These are phyloP conservation scores for Solanum chilense DNA, from an alignment of 257 asterid genomes.

Conservation along the genomic window DNA sequence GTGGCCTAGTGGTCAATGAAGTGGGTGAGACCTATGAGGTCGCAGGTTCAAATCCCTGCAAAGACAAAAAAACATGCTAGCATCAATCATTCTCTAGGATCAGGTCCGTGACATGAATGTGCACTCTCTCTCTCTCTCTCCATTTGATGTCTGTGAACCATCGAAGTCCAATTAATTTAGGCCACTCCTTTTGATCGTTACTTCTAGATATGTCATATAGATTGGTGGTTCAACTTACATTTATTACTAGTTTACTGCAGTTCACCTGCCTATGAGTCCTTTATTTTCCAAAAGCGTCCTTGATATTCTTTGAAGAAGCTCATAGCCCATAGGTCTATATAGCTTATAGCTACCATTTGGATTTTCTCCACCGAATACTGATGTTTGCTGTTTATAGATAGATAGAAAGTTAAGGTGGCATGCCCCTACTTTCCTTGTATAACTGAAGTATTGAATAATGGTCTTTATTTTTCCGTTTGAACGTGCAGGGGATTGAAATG, in stretches of 20 bases:
- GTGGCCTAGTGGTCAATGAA: not conserved
- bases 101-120: not conserved
- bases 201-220: not conserved
- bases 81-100: not conserved
- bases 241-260: not conserved
- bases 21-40: not conserved
- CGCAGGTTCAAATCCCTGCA: not conserved
- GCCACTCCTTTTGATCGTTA: not conserved
- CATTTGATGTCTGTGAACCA: not conserved
- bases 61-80: not conserved
- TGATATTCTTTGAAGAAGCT: not conserved
- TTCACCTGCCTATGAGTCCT: not conserved
- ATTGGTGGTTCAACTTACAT: not conserved
- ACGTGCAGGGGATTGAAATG: conserved; percentile 81
- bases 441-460: not conserved
- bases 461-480: not conserved
- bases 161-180: not conserved
- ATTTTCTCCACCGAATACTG: not conserved
- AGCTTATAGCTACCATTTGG: not conserved
- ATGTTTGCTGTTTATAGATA: not conserved
- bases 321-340: not conserved
- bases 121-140: not conserved
- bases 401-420: not conserved
- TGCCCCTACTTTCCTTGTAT: not conserved
- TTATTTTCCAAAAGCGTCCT: not conserved